Percentiles rank a stretch among this genome's conserved stretches.
These are phyloP conservation scores for Capsella bursapastoris DNA, from an alignment of 345 rosid genomes.

Conservation along the genomic window DNA sequence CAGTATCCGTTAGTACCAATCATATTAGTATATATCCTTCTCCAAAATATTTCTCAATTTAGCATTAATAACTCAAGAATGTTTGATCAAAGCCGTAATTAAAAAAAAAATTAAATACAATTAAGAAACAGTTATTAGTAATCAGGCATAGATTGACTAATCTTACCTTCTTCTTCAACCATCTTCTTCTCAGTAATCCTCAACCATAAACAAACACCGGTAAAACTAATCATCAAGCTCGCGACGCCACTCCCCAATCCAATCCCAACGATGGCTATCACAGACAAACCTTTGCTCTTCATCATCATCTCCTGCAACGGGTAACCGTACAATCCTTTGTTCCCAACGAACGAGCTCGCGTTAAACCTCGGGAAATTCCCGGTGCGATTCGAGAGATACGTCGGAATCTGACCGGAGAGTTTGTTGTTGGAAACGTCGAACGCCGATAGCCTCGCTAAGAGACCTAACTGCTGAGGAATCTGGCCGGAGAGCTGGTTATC, in stretches of 20 bases:
- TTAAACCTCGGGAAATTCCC: conserved; percentile 79
- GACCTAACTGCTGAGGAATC: conserved; percentile 82
- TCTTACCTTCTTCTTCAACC: conserved; percentile 80
- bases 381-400: conserved; percentile 67
- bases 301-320: conserved; percentile 69
- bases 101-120: not conserved
- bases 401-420: conserved; percentile 82
- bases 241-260: conserved; percentile 93
- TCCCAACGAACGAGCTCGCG: conserved; percentile 75
- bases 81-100: not conserved
- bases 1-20: conserved; percentile 27
- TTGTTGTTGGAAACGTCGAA: conserved; percentile 85
- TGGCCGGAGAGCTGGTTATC: conserved; percentile 75
- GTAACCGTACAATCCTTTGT: conserved; percentile 84
- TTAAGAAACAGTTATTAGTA: conserved; percentile 34
- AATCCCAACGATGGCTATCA: conserved; percentile 90
- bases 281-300: conserved; percentile 67
- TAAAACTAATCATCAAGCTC: conserved; percentile 83
- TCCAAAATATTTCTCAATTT: not conserved
- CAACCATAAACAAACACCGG: conserved; percentile 92
- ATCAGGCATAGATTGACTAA: conserved; percentile 83
- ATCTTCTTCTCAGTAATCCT: conserved; percentile 75
- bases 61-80: conserved; percentile 7
- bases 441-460: conserved; percentile 67
- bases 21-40: no score